phyloP scores from a whole-genome alignment of 202 grass and related monocot genomes.

The Zoysia matrella region DNA sequence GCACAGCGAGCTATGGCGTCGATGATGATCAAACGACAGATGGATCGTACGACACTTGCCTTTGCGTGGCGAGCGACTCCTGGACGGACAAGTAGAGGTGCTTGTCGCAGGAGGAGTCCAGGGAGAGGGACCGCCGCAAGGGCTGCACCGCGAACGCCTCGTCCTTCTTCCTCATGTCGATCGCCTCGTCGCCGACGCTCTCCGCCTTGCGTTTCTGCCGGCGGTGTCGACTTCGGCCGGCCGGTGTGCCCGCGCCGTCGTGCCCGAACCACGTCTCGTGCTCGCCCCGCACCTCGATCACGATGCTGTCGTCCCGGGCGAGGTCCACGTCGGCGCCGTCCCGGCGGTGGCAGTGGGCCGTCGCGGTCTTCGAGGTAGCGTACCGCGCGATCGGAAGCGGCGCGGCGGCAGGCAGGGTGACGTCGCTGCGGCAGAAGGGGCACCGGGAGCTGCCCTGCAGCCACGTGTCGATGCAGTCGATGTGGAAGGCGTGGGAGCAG shows the following conservation, averaged over 20 bases:
- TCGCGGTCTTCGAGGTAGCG: neutral
- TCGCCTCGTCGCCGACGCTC: slow-evolving; percentile 85
- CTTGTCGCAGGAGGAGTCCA: slow-evolving; percentile 66
- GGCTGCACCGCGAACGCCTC: slow-evolving; percentile 65
- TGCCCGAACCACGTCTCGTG: slow-evolving; percentile 30
- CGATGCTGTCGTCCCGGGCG: slow-evolving; percentile 31
- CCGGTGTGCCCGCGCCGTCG: neutral
- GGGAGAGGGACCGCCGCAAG: slow-evolving; percentile 76
- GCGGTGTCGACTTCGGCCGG: neutral
- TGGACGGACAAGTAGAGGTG: slow-evolving; percentile 68
- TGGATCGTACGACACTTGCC: slow-evolving; percentile 6
- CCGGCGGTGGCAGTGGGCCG: neutral
- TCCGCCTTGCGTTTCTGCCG: slow-evolving; percentile 25
- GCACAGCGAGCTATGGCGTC: slow-evolving; percentile 7
- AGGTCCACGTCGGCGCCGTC: slow-evolving; percentile 21
- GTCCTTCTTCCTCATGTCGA: slow-evolving; percentile 55
- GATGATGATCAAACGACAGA: neutral
- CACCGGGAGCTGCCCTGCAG: slow-evolving; percentile 82
- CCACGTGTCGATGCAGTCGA: slow-evolving; percentile 92
- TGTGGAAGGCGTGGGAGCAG: slow-evolving; percentile 88
- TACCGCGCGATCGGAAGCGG: neutral
- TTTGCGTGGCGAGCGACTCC: slow-evolving; percentile 48
- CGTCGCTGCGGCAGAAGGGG: slow-evolving; percentile 78
- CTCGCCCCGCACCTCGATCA: slow-evolving; percentile 60
- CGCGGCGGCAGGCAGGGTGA: slow-evolving; percentile 42